Conservation (phyloP, 345 rosid species). For the Durio zibethinus region DNA sequence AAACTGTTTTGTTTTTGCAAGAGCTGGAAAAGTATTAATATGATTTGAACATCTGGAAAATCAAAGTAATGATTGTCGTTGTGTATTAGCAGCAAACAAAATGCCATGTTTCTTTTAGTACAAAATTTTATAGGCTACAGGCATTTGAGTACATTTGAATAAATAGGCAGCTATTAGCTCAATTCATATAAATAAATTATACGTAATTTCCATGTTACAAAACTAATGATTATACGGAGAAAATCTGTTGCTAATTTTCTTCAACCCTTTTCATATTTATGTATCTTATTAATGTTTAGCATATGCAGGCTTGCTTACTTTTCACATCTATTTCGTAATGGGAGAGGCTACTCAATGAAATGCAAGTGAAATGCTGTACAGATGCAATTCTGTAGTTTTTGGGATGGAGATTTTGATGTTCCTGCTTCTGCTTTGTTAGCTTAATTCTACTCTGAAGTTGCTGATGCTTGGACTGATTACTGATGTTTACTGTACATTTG, state of each 20-base stretch:
- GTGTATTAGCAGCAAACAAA: background rate
- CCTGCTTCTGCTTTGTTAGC: background rate
- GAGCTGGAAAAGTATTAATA: background rate
- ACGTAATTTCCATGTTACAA: background rate
- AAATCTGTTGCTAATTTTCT: background rate
- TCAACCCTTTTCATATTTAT: background rate
- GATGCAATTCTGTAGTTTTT: background rate
- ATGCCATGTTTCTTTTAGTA: background rate
- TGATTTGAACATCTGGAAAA: background rate
- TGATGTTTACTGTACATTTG: background rate
- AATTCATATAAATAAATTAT: background rate
- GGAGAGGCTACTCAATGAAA: background rate
- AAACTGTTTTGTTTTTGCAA: background rate
- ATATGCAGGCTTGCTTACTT: conserved; percentile 3
- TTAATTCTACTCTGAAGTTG: background rate
- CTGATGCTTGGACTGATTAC: background rate
- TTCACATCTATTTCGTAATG: background rate
- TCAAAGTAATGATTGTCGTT: background rate
- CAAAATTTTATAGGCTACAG: background rate
- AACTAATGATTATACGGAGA: background rate
- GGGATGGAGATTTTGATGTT: background rate
- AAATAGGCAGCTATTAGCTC: background rate
- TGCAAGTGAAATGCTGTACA: background rate
- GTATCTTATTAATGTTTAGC: background rate
- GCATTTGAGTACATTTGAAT: background rate